A percentile compares a stretch with the other conserved stretches of the same genome.
phyloP scores from a whole-genome alignment of 225 moss, liverwort and hornwort genomes.

The Ulota crispa region DNA sequence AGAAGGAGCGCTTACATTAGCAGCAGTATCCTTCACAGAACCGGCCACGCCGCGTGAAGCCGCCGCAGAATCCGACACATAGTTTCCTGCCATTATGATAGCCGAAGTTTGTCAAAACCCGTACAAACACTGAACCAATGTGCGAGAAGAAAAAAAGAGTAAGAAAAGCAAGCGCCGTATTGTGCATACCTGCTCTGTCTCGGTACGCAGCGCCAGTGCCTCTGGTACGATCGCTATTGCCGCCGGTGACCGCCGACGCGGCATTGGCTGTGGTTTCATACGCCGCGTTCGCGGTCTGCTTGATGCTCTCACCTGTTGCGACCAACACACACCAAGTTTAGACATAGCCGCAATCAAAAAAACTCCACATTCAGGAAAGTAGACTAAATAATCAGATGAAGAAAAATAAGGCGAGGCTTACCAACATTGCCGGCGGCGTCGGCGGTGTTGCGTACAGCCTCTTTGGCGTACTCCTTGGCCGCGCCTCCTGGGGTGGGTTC shows the following conservation, averaged over 20 bases:
- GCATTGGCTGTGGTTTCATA: constrained; percentile 37
- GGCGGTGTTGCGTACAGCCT: constrained; percentile 27
- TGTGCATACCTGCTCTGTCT: constrained; percentile 30
- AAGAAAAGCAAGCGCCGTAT: neutral
- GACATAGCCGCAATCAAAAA: neutral
- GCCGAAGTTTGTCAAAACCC: neutral
- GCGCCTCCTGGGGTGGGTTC: constrained; percentile 2
- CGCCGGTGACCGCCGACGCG: constrained; percentile 35
- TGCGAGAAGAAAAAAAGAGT: neutral
- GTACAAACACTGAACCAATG: neutral
- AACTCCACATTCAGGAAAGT: too few relatives aligned
- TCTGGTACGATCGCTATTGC: constrained; percentile 8
- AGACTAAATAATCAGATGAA: neutral
- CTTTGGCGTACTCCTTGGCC: constrained; percentile 32
- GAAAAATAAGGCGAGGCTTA: neutral
- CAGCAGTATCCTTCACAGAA: constrained; percentile 31
- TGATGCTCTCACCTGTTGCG: constrained; percentile 44
- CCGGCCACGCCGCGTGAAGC: constrained; percentile 29
- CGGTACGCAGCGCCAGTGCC: constrained; percentile 37
- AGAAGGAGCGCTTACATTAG: neutral
- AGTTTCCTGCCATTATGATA: constrained; percentile 22
- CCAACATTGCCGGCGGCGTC: constrained; percentile 37
- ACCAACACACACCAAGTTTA: neutral
- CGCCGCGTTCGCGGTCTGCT: constrained; percentile 47
- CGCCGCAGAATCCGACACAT: constrained; percentile 22